Evolutionary conservation across 2,329 filamentous ascomycete species (phyloP), one percentile per base, ranked within the genome.

Genomic region (Xylariaceae sp.): DNA sequence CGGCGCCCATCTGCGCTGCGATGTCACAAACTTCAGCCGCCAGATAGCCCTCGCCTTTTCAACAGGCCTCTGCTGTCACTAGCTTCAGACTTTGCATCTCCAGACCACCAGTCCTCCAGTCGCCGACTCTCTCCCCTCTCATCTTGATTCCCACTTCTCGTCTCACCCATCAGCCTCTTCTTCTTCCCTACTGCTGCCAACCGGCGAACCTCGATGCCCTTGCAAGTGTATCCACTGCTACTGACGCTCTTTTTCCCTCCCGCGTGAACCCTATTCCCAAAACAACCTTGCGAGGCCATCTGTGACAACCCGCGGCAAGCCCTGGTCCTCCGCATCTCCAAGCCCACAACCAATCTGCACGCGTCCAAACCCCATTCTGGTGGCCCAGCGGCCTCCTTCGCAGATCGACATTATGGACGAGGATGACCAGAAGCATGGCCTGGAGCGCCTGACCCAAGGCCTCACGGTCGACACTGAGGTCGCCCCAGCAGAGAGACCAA

Each of bases 391-490:
- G 22, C 22, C 22, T 27, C 22, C 22, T 27, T n/a, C n/a, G n/a
- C 22, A 27, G 22, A 27, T 5, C 45, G 47, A 43, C 54, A 56
- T 47, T n/a, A 67, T 67, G 64, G 64, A 64, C 53, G 64, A 66
- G 39, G 63, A 65, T 49, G 62, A 66, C 19, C 58, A 50, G 6
- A 55, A 65, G 45, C 57, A 63, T 49, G 63, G 60, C 48, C 50
- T 75, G 66, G 71, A 73, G 60, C 66, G 68, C 57, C 66, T 75
- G 51, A 75, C 71, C 61, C 66, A 73, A 60, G 66, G 68, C 57
- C 66, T 75, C 51, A 75, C 71, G 61, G 66, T 72, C 45, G 72
- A 76, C 58, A 69, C 73, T 35, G 64, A 62, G 43, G 56, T 61
- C 11, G 48, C 39, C 14, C 48, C 57, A 30, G 48, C 48, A 44